phyloP scores from a whole-genome alignment of 2,329 filamentous ascomycete species.

The Clonostachys byssicola region DNA sequence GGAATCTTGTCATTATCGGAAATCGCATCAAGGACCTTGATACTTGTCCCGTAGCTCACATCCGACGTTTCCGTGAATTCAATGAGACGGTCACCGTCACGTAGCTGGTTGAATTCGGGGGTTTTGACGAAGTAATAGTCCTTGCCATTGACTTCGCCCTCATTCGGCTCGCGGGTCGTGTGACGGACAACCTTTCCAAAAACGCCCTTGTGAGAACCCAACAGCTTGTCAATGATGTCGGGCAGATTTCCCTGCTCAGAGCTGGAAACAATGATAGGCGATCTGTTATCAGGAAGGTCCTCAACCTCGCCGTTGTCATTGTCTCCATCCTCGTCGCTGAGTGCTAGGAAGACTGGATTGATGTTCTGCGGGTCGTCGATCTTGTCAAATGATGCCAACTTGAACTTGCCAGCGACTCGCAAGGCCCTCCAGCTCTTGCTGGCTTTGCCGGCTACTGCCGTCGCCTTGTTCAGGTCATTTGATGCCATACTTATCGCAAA shows the following conservation, averaged over 20 bases:
- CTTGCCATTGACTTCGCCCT: conserved; percentile 46
- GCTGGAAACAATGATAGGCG: conserved; percentile 64
- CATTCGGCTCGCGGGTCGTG: conserved; percentile 44
- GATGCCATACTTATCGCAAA: conserved; percentile 83
- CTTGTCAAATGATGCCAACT: conserved; percentile 77
- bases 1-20: conserved; percentile 55
- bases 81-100: conserved; percentile 55
- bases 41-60: conserved; percentile 51
- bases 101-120: conserved; percentile 51
- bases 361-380: conserved; percentile 79
- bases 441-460: conserved; percentile 65
- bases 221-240: conserved; percentile 54
- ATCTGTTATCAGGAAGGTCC: conserved; percentile 40
- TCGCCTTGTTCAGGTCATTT: conserved; percentile 51
- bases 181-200: conserved; percentile 57
- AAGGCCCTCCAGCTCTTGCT: conserved; percentile 91
- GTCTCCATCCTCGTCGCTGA: conserved; percentile 28
- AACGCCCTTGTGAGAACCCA: conserved; percentile 58
- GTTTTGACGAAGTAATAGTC: conserved; percentile 53
- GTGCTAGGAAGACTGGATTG: conserved; percentile 49
- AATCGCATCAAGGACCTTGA: conserved; percentile 45
- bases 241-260: conserved; percentile 20
- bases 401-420: conserved; percentile 70
- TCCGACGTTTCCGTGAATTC: conserved; percentile 48
- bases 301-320: conserved; percentile 26